A percentile compares a stretch with the other conserved stretches of the same genome.
phyloP scores from a whole-genome alignment of 2,329 filamentous ascomycete species.

The Fusarium newnesense region DNA sequence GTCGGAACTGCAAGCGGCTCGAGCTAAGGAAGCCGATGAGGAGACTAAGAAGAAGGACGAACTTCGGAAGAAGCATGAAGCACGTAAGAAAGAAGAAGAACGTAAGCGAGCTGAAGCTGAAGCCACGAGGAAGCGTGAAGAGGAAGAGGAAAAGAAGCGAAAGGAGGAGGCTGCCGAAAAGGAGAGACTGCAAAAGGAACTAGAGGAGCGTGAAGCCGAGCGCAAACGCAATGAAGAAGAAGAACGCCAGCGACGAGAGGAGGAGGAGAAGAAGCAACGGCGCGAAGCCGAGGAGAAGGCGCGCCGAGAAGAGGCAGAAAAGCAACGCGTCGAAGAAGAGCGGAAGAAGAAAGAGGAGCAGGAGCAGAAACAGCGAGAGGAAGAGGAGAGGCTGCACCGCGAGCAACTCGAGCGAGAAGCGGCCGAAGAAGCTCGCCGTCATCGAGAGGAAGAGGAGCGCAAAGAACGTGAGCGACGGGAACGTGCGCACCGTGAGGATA shows the following conservation, averaged over 20 bases:
- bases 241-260: constrained; percentile 48
- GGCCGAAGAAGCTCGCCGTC: constrained; percentile 59
- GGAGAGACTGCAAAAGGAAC: constrained; percentile 44
- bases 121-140: constrained; percentile 43
- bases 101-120: constrained; percentile 47
- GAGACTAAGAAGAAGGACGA: constrained; percentile 50
- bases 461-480: constrained; percentile 61
- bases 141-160: constrained; percentile 49
- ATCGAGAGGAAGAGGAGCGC: constrained; percentile 63
- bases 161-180: constrained; percentile 49
- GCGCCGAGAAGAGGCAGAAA: constrained; percentile 52
- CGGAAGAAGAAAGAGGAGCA: constrained; percentile 52
- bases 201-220: constrained; percentile 49
- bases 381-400: constrained; percentile 57
- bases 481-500: constrained; percentile 55
- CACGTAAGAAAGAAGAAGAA: constrained; percentile 50
- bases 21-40: constrained; percentile 50
- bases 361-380: constrained; percentile 53
- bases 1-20: constrained; percentile 49
- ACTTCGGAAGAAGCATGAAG: constrained; percentile 46
- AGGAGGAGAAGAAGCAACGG: constrained; percentile 51
- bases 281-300: constrained; percentile 51
- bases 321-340: constrained; percentile 52
- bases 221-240: constrained; percentile 53
- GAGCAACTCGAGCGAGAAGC: constrained; percentile 60